Evolutionary conservation across 257 asterid genomes (phyloP).

Genomic region (Scutellaria minor): DNA sequence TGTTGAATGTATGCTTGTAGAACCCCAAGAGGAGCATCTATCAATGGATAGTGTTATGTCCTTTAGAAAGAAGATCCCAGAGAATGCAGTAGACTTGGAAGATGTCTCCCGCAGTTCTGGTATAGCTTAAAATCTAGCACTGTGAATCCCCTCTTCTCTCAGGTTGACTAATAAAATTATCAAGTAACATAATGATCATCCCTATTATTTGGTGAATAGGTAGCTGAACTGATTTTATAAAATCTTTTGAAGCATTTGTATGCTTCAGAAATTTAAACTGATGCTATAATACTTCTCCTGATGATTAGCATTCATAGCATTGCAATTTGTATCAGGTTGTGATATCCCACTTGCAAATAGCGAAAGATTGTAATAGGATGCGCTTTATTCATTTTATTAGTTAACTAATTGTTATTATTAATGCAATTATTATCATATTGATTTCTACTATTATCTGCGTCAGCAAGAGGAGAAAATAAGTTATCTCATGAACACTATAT

Average conservation of each 20-base stretch:
- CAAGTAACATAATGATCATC: slow-evolving; percentile 26
- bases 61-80: slow-evolving; percentile 54
- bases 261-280: slow-evolving; percentile 6
- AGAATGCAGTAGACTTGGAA: slow-evolving; percentile 53
- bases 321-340: background rate
- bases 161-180: slow-evolving; percentile 20
- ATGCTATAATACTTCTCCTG: background rate
- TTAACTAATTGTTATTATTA: background rate
- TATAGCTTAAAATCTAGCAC: slow-evolving; percentile 38
- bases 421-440: background rate
- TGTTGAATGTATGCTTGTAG: slow-evolving; percentile 58
- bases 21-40: slow-evolving; percentile 64
- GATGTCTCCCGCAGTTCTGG: slow-evolving; percentile 61
- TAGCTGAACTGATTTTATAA: slow-evolving; percentile 16
- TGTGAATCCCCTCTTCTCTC: slow-evolving; percentile 26
- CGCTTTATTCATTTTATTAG: background rate
- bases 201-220: background rate
- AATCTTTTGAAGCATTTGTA: background rate
- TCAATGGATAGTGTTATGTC: slow-evolving; percentile 68
- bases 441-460: background rate
- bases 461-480: background rate
- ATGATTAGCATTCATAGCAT: background rate
- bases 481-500: background rate
- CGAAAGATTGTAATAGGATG: background rate
- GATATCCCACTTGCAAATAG: background rate